phyloP scores from a whole-genome alignment of 495 filamentous ascomycete genomes.

The Cudoniella acicularis region DNA sequence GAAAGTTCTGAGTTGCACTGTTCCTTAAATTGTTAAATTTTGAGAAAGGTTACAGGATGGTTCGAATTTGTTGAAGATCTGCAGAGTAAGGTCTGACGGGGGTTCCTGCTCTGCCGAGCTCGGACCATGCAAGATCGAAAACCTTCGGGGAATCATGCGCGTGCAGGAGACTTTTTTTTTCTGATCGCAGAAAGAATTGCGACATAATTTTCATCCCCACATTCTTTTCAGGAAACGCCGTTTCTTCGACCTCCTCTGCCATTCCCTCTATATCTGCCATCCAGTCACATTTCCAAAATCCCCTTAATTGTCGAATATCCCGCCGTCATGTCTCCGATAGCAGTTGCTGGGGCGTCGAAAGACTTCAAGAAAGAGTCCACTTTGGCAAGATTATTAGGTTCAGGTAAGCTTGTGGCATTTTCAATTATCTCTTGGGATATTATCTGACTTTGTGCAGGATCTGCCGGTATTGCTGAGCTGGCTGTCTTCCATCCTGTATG shows the following conservation, averaged over 20 bases:
- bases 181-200: neutral
- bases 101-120: neutral
- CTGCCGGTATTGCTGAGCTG: constrained; percentile 92
- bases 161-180: neutral
- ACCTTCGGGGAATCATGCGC: neutral
- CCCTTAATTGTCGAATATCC: constrained; percentile 1
- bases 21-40: no score
- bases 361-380: constrained; percentile 85
- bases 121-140: neutral
- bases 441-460: constrained; percentile 52
- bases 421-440: neutral
- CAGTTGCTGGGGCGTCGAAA: constrained; percentile 26
- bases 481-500: constrained; percentile 93
- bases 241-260: neutral
- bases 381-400: constrained; percentile 80
- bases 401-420: constrained; percentile 55
- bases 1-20: no score
- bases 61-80: neutral
- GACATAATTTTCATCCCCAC: neutral
- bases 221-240: neutral
- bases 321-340: constrained; percentile 21
- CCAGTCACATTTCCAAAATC: neutral
- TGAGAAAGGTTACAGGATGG: no score
- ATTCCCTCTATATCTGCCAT: neutral
- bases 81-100: neutral